Conservation (phyloP, 768 basidiomycete species). For the Hygrophoropsis aurantiaca region DNA sequence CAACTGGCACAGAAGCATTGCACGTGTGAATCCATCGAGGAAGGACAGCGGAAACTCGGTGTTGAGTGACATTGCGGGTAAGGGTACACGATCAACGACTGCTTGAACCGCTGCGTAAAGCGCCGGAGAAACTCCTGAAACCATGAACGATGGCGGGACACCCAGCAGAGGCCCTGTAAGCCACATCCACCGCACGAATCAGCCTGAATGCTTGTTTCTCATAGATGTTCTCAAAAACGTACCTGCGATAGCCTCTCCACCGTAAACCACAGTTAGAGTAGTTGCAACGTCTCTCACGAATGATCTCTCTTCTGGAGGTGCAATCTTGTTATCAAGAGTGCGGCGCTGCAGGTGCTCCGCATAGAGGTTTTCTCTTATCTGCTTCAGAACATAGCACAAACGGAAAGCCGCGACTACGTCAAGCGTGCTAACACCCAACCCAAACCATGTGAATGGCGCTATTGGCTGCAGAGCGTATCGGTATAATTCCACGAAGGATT, state of each 20-base stretch:
- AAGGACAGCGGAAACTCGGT: conserved; percentile 73
- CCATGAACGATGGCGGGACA: conserved; percentile 74
- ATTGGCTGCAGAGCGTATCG: conserved; percentile 55
- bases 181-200: neutral
- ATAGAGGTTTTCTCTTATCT: conserved; percentile 55
- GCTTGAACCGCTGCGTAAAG: conserved; percentile 65
- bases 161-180: conserved; percentile 62
- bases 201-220: conserved; percentile 4
- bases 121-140: conserved; percentile 63
- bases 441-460: conserved; percentile 69
- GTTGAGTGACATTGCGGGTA: conserved; percentile 49
- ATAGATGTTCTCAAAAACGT: conserved; percentile 17
- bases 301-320: conserved; percentile 47
- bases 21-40: conserved; percentile 77
- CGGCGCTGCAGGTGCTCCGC: conserved; percentile 41
- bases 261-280: conserved; percentile 69
- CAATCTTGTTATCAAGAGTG: conserved; percentile 30
- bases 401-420: conserved; percentile 69
- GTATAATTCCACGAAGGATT: conserved; percentile 50
- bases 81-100: conserved; percentile 61
- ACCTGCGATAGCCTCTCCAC: conserved; percentile 75
- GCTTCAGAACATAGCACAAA: conserved; percentile 67
- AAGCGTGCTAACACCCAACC: conserved; percentile 55
- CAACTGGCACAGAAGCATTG: conserved; percentile 74
- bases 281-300: conserved; percentile 58